Percentiles rank a stretch among this genome's conserved stretches.
phyloP scores from a whole-genome alignment of 257 asterid genomes.

The Solanum clarkiae region DNA sequence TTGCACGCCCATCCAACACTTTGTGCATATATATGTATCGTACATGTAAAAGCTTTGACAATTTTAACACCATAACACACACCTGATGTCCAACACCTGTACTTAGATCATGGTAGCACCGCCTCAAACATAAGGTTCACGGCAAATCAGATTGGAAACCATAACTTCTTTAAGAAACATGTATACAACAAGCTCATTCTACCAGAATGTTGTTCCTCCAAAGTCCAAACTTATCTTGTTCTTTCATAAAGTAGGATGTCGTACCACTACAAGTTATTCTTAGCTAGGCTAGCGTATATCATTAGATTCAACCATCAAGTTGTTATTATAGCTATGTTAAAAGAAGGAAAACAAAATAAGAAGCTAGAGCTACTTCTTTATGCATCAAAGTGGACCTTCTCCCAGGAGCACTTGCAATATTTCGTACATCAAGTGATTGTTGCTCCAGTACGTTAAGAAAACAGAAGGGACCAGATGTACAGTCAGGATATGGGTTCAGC shows the following conservation, averaged over 20 bases:
- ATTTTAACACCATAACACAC: background rate
- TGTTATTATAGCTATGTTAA: background rate
- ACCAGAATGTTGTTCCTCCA: background rate
- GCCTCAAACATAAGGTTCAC: background rate
- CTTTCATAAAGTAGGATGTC: background rate
- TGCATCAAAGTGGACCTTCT: background rate
- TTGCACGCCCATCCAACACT: background rate
- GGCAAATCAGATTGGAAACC: background rate
- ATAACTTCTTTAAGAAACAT: background rate
- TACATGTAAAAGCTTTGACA: background rate
- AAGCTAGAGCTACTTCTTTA: background rate
- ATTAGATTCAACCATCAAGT: background rate
- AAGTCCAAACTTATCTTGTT: background rate
- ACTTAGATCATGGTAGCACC: background rate
- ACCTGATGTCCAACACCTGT: background rate
- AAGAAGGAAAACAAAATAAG: background rate
- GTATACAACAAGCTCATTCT: background rate
- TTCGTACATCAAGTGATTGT: background rate
- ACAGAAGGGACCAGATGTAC: background rate
- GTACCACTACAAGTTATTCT: background rate
- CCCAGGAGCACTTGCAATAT: background rate
- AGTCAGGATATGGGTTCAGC: background rate
- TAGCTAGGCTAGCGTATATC: background rate
- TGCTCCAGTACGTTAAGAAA: background rate
- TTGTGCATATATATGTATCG: background rate